phyloP scores from a whole-genome alignment of 306 rosid genomes.

The Dryas octopetala region DNA sequence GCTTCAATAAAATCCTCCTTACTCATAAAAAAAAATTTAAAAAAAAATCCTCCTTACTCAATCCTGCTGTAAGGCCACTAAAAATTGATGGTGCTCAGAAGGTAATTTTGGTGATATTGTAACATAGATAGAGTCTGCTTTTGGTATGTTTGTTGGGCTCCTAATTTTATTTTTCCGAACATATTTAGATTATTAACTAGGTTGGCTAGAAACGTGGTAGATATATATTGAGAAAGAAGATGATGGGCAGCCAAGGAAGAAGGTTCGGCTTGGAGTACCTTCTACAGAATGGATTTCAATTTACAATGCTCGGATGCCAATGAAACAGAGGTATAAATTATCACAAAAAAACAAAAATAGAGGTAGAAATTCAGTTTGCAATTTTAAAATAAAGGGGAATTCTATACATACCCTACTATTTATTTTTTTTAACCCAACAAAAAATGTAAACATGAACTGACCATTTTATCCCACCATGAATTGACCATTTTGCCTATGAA shows the following conservation, averaged over 20 bases:
- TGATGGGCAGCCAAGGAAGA: conserved; percentile 86
- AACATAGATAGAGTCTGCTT: not conserved
- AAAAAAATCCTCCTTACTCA: not conserved
- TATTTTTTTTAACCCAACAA: too few species aligned
- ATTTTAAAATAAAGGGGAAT: not conserved
- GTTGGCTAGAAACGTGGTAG: conserved; percentile 97
- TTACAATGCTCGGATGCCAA: conserved; percentile 84
- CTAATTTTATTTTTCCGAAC: not conserved
- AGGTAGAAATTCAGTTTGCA: conserved; percentile 17
- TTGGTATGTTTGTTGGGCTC: not conserved
- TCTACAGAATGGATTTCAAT: conserved; percentile 95
- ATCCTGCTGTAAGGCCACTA: conserved; percentile 83
- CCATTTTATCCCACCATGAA: too few species aligned
- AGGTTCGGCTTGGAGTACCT: conserved; percentile 87
- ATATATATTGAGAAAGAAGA: conserved; percentile 71
- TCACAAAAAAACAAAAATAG: too few species aligned
- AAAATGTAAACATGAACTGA: too few species aligned
- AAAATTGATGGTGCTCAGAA: conserved; percentile 91
- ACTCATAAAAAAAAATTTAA: too few species aligned
- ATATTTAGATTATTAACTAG: conserved; percentile 47
- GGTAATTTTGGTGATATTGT: conserved; percentile 38
- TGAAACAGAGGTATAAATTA: conserved; percentile 71
- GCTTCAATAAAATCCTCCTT: too few species aligned
- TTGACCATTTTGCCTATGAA: too few species aligned
- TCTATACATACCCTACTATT: too few species aligned